Evolutionary conservation across 1,284 basidiomycete species (phyloP).

Genomic region (Ceraceosorus guamensis): DNA sequence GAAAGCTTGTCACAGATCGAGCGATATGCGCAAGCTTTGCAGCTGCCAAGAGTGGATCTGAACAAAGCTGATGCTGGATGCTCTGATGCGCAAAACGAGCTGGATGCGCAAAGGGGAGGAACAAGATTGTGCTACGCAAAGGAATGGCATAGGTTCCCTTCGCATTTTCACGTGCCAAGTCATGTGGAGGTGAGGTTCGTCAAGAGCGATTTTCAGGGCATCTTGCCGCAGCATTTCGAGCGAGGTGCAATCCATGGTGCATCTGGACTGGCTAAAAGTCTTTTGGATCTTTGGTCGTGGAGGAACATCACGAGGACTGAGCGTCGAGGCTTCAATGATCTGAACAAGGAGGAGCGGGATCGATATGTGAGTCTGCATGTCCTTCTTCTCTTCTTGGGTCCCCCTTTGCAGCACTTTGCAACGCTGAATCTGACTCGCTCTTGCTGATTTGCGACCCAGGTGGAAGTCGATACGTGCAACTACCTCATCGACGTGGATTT

Average conservation of each 20-base stretch:
- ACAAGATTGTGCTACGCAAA: slow-evolving; percentile 70
- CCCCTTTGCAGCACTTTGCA: no score
- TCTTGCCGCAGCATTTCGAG: slow-evolving; percentile 74
- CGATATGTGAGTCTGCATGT: slow-evolving; percentile 66
- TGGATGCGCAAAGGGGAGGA: slow-evolving; percentile 11
- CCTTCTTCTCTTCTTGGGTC: no score
- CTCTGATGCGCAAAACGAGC: slow-evolving; percentile 4
- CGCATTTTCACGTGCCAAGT: slow-evolving; percentile 78
- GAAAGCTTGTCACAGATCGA: no score
- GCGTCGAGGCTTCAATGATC: slow-evolving; percentile 71
- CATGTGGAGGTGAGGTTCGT: slow-evolving; percentile 72
- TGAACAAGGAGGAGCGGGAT: slow-evolving; percentile 70
- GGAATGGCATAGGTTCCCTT: slow-evolving; percentile 93
- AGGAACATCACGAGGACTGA: slow-evolving; percentile 58
- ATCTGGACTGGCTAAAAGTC: neutral
- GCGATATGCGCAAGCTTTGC: no score
- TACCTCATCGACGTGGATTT: slow-evolving; percentile 39
- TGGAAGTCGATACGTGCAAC: slow-evolving; percentile 28
- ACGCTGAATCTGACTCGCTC: neutral
- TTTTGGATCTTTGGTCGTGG: slow-evolving; percentile 24
- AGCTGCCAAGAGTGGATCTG: slow-evolving; percentile 13
- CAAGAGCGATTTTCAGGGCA: slow-evolving; percentile 79
- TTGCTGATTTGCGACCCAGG: slow-evolving; percentile 5
- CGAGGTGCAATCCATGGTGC: slow-evolving; percentile 51
- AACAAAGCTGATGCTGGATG: slow-evolving; percentile 5